Evolutionary conservation across 805 yeast genomes (phyloP).

Genomic region (Starmerella kuoi): DNA sequence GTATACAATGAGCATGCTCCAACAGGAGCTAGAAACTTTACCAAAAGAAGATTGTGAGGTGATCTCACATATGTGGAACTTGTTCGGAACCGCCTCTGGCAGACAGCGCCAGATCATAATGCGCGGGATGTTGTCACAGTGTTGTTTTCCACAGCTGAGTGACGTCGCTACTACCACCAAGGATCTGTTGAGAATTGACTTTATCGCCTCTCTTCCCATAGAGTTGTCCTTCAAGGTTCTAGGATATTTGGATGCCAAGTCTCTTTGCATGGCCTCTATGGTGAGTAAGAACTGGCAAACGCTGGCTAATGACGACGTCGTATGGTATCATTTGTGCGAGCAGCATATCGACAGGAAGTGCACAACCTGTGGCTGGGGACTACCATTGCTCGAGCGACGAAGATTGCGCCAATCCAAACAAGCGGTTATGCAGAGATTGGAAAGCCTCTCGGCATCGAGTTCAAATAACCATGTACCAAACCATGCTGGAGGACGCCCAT

Average conservation of each 20-base stretch:
- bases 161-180: constrained; percentile 69
- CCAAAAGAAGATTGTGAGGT: constrained; percentile 59
- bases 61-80: constrained; percentile 71
- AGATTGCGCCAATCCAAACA: constrained; percentile 28
- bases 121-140: constrained; percentile 73
- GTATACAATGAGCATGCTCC: constrained; percentile 56
- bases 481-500: not conserved
- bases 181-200: constrained; percentile 74
- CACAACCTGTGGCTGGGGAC: constrained; percentile 98
- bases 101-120: constrained; percentile 62
- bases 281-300: constrained; percentile 79
- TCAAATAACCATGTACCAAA: not conserved
- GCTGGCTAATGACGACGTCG: constrained; percentile 90
- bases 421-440: constrained; percentile 25
- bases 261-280: constrained; percentile 88
- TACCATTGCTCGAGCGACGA: constrained; percentile 82
- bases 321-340: constrained; percentile 97
- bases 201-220: constrained; percentile 69
- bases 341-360: constrained; percentile 96
- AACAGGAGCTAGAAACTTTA: constrained; percentile 36
- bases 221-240: constrained; percentile 76
- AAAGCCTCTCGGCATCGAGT: constrained; percentile 5
- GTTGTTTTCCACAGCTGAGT: constrained; percentile 93
- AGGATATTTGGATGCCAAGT: constrained; percentile 81
- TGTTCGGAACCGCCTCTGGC: constrained; percentile 61